These are phyloP conservation scores for Spergularia bocconei DNA, from an alignment of 148 eudicot genomes.

Conservation along the genomic window DNA sequence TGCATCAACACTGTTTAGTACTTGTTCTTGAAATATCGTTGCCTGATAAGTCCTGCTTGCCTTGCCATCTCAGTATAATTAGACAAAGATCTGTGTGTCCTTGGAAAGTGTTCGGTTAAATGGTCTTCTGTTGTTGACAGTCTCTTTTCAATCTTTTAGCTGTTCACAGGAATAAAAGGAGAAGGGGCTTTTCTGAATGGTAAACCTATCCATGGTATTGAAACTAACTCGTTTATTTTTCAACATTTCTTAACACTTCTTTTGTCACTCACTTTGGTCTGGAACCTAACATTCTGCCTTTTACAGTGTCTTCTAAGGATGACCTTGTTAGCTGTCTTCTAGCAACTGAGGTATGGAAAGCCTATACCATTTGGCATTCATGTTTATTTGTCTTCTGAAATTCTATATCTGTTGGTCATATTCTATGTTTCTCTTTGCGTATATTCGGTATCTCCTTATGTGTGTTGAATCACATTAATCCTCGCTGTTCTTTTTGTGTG, in stretches of 20 bases:
- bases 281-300: constrained; percentile 20
- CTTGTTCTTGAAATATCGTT: not conserved
- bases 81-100: not conserved
- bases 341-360: constrained; percentile 61
- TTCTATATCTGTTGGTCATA: not conserved
- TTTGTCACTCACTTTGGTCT: not conserved
- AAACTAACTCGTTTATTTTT: not conserved
- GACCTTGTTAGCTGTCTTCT: constrained; percentile 84
- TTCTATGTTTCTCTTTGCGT: not conserved
- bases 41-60: constrained; percentile 4
- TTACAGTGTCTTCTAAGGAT: constrained; percentile 78
- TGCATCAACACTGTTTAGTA: not conserved
- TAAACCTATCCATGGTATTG: constrained; percentile 71
- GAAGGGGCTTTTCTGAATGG: constrained; percentile 93
- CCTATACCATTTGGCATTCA: not conserved
- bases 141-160: constrained; percentile 38
- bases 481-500: not conserved
- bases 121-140: constrained; percentile 10
- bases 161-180: constrained; percentile 74
- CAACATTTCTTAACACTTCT: constrained; percentile 5
- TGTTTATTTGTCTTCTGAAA: not conserved
- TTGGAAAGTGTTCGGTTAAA: not conserved
- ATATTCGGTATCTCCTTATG: not conserved
- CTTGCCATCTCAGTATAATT: not conserved
- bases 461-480: not conserved